Evolutionary conservation across 2,329 filamentous ascomycete genomes (phyloP).

Genomic region (Trichoderma sp.): DNA sequence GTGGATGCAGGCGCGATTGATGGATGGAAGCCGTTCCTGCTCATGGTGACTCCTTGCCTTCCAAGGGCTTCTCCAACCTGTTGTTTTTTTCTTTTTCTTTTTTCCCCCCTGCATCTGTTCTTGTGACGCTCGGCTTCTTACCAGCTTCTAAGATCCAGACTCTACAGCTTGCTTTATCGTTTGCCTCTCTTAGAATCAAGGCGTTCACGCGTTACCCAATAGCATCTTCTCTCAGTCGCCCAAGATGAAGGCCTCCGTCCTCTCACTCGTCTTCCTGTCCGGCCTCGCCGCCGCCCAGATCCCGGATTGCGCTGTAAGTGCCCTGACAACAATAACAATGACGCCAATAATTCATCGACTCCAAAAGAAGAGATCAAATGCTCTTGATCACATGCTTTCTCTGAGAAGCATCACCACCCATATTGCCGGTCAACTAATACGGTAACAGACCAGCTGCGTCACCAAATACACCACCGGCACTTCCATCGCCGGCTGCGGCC

Average conservation of each 20-base stretch:
- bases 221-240: slow-evolving; percentile 1
- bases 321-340: not conserved
- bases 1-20: not conserved
- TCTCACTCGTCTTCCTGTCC: slow-evolving; percentile 38
- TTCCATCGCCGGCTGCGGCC: slow-evolving; percentile 44
- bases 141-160: not conserved
- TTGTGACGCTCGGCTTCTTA: not conserved
- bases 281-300: slow-evolving; percentile 44
- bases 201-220: not conserved
- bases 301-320: slow-evolving; percentile 46
- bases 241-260: slow-evolving; percentile 44
- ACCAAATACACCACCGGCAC: slow-evolving; percentile 39
- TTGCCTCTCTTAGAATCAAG: not conserved
- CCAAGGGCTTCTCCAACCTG: not conserved
- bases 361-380: not conserved
- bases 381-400: too few relatives aligned
- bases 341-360: not conserved
- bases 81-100: not conserved
- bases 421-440: not conserved
- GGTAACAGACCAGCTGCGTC: slow-evolving; percentile 40
- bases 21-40: not conserved
- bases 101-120: not conserved
- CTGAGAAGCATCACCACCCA: too few relatives aligned
- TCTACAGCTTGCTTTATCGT: not conserved
- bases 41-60: not conserved